Evolutionary conservation across 2,329 filamentous ascomycete species (phyloP).

Genomic region (Trichoderma pleuroti): DNA sequence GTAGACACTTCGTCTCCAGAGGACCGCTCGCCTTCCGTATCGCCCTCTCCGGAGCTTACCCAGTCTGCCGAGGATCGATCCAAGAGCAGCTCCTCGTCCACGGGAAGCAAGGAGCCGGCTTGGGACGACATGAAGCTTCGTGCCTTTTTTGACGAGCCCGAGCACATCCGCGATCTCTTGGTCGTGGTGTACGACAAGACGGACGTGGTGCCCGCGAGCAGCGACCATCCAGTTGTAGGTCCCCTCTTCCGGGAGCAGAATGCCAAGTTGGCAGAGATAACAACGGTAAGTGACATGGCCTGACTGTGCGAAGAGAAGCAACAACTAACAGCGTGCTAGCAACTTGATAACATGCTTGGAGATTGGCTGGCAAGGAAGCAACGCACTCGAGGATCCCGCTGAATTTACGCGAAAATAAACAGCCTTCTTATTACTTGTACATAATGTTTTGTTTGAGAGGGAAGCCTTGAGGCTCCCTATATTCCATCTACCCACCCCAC

Average conservation of each 20-base stretch:
- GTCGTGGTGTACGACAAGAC: slow-evolving; percentile 91
- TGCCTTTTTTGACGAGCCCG: slow-evolving; percentile 85
- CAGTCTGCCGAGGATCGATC: slow-evolving; percentile 42
- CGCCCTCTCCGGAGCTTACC: slow-evolving; percentile 60
- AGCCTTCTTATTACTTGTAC: slow-evolving; percentile 6
- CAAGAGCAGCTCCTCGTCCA: slow-evolving; percentile 38
- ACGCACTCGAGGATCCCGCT: slow-evolving; percentile 51
- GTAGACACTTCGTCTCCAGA: slow-evolving; percentile 70
- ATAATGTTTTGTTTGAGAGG: slow-evolving; percentile 6
- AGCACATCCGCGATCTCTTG: slow-evolving; percentile 84
- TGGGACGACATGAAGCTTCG: slow-evolving; percentile 88
- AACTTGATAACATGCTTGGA: slow-evolving; percentile 83
- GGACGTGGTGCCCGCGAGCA: slow-evolving; percentile 71
- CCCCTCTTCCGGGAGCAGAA: slow-evolving; percentile 84
- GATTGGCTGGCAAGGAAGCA: slow-evolving; percentile 74
- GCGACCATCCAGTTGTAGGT: slow-evolving; percentile 81
- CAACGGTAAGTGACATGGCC: slow-evolving; percentile 51
- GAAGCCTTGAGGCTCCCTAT: neutral
- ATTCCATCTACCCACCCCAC: neutral
- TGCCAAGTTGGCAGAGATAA: slow-evolving; percentile 80
- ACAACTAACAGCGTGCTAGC: slow-evolving; percentile 40
- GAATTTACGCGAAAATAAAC: neutral
- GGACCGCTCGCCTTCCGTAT: slow-evolving; percentile 59
- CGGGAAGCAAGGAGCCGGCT: slow-evolving; percentile 41
- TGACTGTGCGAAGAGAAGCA: neutral